Base-by-base conservation (phyloP, 768 basidiomycete species). In the Mrakia frigida region DNA sequence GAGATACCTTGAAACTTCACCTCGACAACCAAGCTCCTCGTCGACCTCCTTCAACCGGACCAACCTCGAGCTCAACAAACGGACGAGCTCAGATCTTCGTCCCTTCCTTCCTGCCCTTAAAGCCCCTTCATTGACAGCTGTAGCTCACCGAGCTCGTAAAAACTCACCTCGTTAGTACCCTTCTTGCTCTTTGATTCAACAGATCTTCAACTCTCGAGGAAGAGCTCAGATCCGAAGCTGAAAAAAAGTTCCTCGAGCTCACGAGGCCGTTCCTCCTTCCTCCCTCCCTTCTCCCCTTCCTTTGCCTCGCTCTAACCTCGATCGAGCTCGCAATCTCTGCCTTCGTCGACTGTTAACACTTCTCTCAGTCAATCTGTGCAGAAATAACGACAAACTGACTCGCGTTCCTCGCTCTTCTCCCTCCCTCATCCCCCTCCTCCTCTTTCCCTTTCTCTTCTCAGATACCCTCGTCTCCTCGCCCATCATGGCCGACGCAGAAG, bases 381-480 rank as follows among this genome's bases (percentile, higher is more conserved):
- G 21, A 50, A 50, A 41, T 69, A 10, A 6, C 68, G n/a, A 6
- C 13, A 23, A 67, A 23, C 35, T 37, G 46, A 41, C 68, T 69
- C 37, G 39, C 37, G 25, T 41, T 69, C 68, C 68, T 50, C 46
- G n/a, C 68, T 69, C 37, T 69, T 69, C 68, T 67, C 16, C 39
- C 67, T 33, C 67, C 14, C 43, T 46, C 43, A 25, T 70, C 69
- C 33, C 50, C 28, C n/a, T 53, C 50, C 7, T 31, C 41, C 70
- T 52, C 46, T 25, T 35, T 41, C 46, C 5, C 65, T 16, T 37
- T 43, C 28, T 28, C 31, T 33, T 14, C 37, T 13, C 35, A 31
- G 4, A 25, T 23, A 61, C 33, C 6, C 43, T 46, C 63, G 16
- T 11, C 25, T 60, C 31, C 6, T n/a, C 46, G 9, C 37, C 35